A percentile compares a stretch with the other conserved stretches of the same genome.
phyloP scores from a whole-genome alignment of 2,329 filamentous ascomycete species.

The Paracorniculantispora psalliotae region DNA sequence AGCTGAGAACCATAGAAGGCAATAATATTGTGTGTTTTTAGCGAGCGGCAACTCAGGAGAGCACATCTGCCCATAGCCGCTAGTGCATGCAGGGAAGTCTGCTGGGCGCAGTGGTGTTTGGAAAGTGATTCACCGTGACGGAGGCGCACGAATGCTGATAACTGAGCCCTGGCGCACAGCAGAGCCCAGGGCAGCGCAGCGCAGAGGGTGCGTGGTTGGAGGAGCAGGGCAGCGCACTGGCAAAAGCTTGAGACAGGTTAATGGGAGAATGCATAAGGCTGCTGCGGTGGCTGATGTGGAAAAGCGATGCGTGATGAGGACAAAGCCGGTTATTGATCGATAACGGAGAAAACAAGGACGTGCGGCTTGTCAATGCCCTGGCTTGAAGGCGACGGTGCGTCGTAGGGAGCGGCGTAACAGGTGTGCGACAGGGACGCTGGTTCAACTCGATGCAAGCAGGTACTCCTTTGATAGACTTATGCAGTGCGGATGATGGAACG shows the following conservation, averaged over 20 bases:
- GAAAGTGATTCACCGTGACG: neutral
- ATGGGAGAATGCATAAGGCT: slow-evolving; percentile 3
- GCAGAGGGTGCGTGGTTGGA: neutral
- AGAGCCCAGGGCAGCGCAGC: neutral
- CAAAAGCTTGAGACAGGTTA: neutral
- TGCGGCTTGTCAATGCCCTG: neutral
- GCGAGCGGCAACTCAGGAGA: neutral
- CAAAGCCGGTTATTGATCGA: neutral
- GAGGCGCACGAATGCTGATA: neutral
- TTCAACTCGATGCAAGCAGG: no score
- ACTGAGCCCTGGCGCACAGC: slow-evolving; percentile 3
- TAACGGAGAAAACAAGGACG: neutral
- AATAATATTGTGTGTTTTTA: neutral
- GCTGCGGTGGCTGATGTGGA: neutral
- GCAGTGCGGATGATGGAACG: no score
- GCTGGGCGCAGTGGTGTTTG: neutral
- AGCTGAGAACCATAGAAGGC: neutral
- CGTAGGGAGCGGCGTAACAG: no score
- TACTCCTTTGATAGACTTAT: no score
- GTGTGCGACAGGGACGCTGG: no score
- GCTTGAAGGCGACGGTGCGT: neutral
- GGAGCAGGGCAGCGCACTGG: neutral
- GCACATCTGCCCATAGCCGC: neutral
- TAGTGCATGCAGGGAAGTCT: neutral
- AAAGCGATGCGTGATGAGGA: neutral